These are phyloP conservation scores for Collybia nuda DNA, from an alignment of 768 basidiomycete species.

Conservation along the genomic window DNA sequence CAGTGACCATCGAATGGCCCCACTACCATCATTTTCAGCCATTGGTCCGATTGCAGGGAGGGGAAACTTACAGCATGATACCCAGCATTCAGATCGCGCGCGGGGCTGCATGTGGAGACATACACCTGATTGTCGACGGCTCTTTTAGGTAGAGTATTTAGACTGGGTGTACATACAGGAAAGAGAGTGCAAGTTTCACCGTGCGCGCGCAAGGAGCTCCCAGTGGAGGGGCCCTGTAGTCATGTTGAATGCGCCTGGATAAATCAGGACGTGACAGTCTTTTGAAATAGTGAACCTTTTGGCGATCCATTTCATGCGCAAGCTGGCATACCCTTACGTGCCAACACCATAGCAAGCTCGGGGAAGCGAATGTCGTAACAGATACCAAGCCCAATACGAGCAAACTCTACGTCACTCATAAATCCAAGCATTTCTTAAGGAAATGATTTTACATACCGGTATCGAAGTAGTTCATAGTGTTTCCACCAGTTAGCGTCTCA, in stretches of 20 bases:
- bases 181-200: constrained; percentile 48
- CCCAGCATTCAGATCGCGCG: constrained; percentile 73
- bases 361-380: constrained; percentile 97
- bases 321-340: constrained; percentile 65
- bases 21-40: constrained; percentile 45
- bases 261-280: constrained; percentile 89
- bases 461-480: constrained; percentile 74
- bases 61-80: constrained; percentile 79
- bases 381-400: constrained; percentile 93
- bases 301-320: not conserved
- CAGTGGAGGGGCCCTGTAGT: constrained; percentile 97
- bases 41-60: not conserved
- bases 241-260: constrained; percentile 93
- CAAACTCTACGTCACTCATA: constrained; percentile 64
- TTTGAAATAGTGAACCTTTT: not conserved
- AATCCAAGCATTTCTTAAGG: not conserved
- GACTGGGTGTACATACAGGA: not conserved
- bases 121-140: constrained; percentile 98
- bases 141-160: constrained; percentile 39
- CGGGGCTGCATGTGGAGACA: constrained; percentile 94
- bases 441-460: constrained; percentile 54
- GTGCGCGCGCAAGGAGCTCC: constrained; percentile 85
- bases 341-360: constrained; percentile 88
- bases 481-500: constrained; percentile 81
- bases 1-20: constrained; percentile 90